Conservation (phyloP, 2,329 filamentous ascomycete species). For the Curvularia sp. region DNA sequence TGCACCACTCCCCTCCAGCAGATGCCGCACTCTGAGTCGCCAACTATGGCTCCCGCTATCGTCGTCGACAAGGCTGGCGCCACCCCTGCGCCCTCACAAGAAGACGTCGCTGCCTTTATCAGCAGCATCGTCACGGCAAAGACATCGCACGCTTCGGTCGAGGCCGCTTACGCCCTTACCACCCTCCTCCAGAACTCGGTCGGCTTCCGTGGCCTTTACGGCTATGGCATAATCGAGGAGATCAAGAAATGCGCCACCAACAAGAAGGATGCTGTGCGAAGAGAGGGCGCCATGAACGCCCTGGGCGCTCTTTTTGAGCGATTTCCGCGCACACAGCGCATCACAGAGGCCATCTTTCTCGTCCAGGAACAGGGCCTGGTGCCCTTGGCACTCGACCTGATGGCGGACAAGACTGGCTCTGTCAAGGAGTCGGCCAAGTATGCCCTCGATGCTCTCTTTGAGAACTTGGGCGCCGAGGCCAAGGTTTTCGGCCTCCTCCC, state of each 20-base stretch:
- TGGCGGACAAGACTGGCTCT: slow-evolving; percentile 87
- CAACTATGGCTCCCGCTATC: slow-evolving; percentile 56
- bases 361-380: slow-evolving; percentile 80
- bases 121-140: slow-evolving; percentile 57
- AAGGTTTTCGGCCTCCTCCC: slow-evolving; percentile 84
- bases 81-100: slow-evolving; percentile 52
- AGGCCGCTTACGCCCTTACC: slow-evolving; percentile 69
- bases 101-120: slow-evolving; percentile 55
- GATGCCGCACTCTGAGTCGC: slow-evolving; percentile 61
- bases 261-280: slow-evolving; percentile 87
- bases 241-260: slow-evolving; percentile 81
- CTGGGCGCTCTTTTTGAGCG: slow-evolving; percentile 93
- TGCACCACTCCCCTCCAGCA: slow-evolving; percentile 24
- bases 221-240: slow-evolving; percentile 68
- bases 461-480: slow-evolving; percentile 78
- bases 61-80: slow-evolving; percentile 55
- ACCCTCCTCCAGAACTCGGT: slow-evolving; percentile 70
- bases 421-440: slow-evolving; percentile 94
- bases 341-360: slow-evolving; percentile 82
- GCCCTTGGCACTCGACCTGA: slow-evolving; percentile 76
- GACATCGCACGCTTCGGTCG: slow-evolving; percentile 63
- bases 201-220: slow-evolving; percentile 67
- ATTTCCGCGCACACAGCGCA: slow-evolving; percentile 76
- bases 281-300: slow-evolving; percentile 94
- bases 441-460: slow-evolving; percentile 87